Percentiles rank a stretch among this genome's conserved stretches.
Evolutionary conservation across 441 rosid genomes (phyloP).

Genomic region (Gossypium trilobum): DNA sequence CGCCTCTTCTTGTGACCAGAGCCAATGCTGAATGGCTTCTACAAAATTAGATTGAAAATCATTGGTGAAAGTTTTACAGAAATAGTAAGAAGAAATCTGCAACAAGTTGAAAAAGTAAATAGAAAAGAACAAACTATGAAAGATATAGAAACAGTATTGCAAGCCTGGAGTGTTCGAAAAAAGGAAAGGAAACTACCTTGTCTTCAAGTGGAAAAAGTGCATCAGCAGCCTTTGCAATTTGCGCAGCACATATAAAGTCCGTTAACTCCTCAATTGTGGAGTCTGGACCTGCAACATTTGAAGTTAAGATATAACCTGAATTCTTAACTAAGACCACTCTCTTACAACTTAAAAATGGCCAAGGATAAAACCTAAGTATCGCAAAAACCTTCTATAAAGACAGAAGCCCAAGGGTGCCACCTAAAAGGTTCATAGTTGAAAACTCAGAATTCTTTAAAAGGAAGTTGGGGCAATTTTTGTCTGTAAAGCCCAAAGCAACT

Average conservation of each 20-base stretch:
- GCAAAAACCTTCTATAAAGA: not conserved
- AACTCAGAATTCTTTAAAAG: too few species aligned
- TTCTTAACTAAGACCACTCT: not conserved
- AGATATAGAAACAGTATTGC: not conserved
- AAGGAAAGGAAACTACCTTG: constrained; percentile 31
- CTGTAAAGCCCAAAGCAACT: not conserved
- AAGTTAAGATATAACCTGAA: not conserved
- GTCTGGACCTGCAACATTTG: constrained; percentile 44
- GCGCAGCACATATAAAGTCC: constrained; percentile 78
- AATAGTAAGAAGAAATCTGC: not conserved
- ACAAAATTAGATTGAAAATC: constrained; percentile 10
- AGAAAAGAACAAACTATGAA: not conserved
- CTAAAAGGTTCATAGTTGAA: not conserved
- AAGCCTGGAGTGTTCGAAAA: not conserved
- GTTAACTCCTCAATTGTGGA: constrained; percentile 52
- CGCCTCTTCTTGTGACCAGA: constrained; percentile 45
- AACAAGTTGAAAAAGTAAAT: not conserved
- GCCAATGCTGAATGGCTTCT: constrained; percentile 29
- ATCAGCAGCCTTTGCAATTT: constrained; percentile 49
- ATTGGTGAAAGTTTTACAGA: not conserved
- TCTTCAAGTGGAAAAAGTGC: constrained; percentile 42
- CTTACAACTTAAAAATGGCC: not conserved
- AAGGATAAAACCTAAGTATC: not conserved
- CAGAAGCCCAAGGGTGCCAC: not conserved
- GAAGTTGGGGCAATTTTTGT: not conserved